Percentiles rank a stretch among this genome's conserved stretches.
Evolutionary conservation across 139 green algal species (phyloP).

Genomic region (Ettlia oleoabundans): DNA sequence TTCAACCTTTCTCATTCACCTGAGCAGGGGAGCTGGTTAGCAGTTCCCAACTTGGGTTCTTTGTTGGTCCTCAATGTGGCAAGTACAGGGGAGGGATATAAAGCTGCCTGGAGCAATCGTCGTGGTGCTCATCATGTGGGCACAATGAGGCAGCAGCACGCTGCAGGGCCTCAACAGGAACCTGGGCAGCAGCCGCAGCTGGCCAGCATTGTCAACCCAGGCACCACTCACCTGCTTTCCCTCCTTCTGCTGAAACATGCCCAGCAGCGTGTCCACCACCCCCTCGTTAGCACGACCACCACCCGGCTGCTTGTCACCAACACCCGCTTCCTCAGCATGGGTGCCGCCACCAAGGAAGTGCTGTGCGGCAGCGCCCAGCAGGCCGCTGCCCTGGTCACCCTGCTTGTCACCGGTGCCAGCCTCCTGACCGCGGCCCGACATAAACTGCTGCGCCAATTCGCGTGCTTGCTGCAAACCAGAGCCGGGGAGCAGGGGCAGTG

Average conservation of each 20-base stretch:
- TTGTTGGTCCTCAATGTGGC: not conserved
- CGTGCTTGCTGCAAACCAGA: not conserved
- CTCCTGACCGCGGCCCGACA: not conserved
- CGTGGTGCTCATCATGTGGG: too few species aligned
- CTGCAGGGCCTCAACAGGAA: too few species aligned
- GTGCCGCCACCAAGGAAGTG: not conserved
- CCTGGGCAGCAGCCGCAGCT: not conserved
- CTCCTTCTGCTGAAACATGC: not conserved
- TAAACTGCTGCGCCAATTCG: not conserved
- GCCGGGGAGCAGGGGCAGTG: not conserved
- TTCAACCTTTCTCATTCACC: too few species aligned
- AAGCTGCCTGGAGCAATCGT: too few species aligned
- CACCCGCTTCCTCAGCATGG: not conserved
- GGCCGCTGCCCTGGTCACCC: not conserved
- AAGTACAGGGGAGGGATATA: not conserved
- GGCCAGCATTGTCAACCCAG: too few species aligned
- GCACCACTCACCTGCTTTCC: not conserved
- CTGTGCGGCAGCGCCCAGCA: conserved; percentile 5
- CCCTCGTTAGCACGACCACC: not conserved
- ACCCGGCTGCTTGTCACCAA: not conserved
- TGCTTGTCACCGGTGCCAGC: not conserved
- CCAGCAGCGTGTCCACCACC: conserved; percentile 10
- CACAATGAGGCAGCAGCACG: too few species aligned
- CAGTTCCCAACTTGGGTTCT: too few species aligned
- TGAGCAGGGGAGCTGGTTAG: too few species aligned